phyloP scores from a whole-genome alignment of 192 early-diverging fungal species.

The Coemansia sp. region DNA sequence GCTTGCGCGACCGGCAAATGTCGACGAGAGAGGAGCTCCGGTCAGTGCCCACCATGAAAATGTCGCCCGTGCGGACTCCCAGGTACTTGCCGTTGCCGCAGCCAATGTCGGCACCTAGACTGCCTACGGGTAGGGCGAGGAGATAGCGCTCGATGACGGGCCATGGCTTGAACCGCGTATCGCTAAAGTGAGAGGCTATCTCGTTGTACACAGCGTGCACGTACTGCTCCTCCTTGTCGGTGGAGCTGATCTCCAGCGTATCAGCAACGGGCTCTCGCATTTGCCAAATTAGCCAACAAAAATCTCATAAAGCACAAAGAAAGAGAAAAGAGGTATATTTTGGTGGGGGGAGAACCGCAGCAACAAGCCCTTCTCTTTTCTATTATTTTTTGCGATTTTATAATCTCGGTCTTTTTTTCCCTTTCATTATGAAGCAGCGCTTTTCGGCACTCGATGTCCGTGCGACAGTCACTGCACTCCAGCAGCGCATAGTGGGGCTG shows the following conservation, averaged over 20 bases:
- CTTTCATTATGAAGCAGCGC: slow-evolving; percentile 72
- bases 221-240: slow-evolving; percentile 70
- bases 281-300: background rate
- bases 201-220: slow-evolving; percentile 91
- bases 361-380: background rate
- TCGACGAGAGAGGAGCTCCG: slow-evolving; percentile 74
- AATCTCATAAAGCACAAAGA: background rate
- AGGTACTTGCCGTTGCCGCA: slow-evolving; percentile 99
- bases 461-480: slow-evolving; percentile 72
- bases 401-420: background rate
- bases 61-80: slow-evolving; percentile 72
- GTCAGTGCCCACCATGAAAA: slow-evolving; percentile 83
- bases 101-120: slow-evolving; percentile 90
- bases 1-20: slow-evolving; percentile 69
- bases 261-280: slow-evolving; percentile 42
- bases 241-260: slow-evolving; percentile 22
- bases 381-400: background rate
- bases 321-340: background rate
- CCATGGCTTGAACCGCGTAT: slow-evolving; percentile 98
- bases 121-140: slow-evolving; percentile 57
- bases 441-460: slow-evolving; percentile 89
- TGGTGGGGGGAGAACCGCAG: background rate
- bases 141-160: slow-evolving; percentile 91
- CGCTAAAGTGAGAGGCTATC: slow-evolving; percentile 91
- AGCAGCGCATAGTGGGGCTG: slow-evolving; percentile 68